Evolutionary conservation across 768 basidiomycete species (phyloP), one percentile per base, ranked within the genome.

Genomic region (Russula compacta): DNA sequence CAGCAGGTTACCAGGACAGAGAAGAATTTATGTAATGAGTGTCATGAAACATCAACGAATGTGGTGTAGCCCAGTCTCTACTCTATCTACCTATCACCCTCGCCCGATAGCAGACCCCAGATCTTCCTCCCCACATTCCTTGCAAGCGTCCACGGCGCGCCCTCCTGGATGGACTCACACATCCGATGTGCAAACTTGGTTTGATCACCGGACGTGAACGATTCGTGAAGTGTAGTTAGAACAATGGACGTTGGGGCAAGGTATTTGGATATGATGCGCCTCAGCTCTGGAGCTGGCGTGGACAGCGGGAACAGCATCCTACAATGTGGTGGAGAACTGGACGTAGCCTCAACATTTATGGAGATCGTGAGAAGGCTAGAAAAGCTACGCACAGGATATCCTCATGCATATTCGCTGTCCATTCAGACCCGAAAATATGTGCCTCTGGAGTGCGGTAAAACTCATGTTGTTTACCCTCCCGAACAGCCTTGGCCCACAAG

Each of bases 141-240:
- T 12, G 73, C 77, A 8, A 80, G 72, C 50, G 69, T 65, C 48
- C 72, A 81, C 0, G 88, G 88, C 56, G 88, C 84, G 12, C 77
- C 75, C 1, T 82, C 80, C 72, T 74, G 77, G 17, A 85, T 81
- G 69, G 85, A 88, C 68, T 85, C 82, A 80, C 81, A 83, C 15
- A 84, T 71, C 4, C 82, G 81, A 35, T 67, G 67, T 3, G 79
- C 83, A 68, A 90, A 81, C 65, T 82, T 73, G 52, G 68, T 75
- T 62, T 85, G 82, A 60, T 81, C 79, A 11, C 87, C 87, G 0
- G 80, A 81, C 15, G 73, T 69, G 15, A 87, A 62, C 59, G 79
- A 86, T 42, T 81, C 78, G 36, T 71, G 78, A 24, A 83, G 72
- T 24, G 85, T 78, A 12, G 70, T 71, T 10, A 89, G 68, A 17